A percentile compares a stretch with the other conserved stretches of the same genome.
Evolutionary conservation across 2,329 filamentous ascomycete species (phyloP).

Genomic region (Cercospora nicotianae): DNA sequence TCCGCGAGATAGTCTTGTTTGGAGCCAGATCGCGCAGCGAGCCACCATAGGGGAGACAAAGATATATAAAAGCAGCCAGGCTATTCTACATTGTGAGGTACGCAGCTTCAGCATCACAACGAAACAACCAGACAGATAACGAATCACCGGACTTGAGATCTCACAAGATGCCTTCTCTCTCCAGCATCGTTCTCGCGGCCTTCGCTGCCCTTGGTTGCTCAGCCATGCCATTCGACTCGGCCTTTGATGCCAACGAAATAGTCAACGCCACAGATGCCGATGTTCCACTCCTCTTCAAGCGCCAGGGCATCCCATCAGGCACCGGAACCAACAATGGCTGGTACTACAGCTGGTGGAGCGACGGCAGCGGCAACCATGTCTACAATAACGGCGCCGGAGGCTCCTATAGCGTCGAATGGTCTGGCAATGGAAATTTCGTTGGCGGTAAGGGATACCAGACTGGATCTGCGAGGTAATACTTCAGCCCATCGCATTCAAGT

Average conservation of each 20-base stretch:
- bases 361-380: conserved; percentile 50
- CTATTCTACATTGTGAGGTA: background rate
- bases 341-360: conserved; percentile 63
- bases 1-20: background rate
- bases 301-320: background rate
- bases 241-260: background rate
- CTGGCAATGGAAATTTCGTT: conserved; percentile 54
- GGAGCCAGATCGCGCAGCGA: background rate
- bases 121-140: background rate
- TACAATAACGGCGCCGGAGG: conserved; percentile 58
- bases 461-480: conserved; percentile 19
- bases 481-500: too few species aligned
- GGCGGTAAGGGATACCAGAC: conserved; percentile 58
- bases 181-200: background rate
- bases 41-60: background rate
- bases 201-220: background rate
- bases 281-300: background rate
- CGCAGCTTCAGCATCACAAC: background rate
- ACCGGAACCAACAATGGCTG: conserved; percentile 56
- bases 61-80: background rate
- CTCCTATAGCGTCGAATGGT: conserved; percentile 49
- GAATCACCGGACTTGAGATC: background rate
- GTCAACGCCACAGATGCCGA: background rate
- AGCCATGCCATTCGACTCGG: background rate
- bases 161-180: background rate